phyloP scores from a whole-genome alignment of 495 filamentous ascomycete species.

The Trichocladium antarcticum region DNA sequence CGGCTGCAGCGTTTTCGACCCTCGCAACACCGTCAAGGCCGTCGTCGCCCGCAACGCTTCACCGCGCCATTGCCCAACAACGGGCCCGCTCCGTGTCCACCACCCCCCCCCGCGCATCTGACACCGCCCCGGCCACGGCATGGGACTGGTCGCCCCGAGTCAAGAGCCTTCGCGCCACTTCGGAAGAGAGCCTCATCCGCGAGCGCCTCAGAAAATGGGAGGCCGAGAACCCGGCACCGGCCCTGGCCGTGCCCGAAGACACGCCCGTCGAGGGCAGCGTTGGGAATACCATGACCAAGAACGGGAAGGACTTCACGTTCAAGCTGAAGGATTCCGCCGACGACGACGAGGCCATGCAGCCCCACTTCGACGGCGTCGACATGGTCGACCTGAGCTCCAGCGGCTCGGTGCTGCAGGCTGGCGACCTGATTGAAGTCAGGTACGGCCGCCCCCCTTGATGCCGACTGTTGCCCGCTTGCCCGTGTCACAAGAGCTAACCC shows the following conservation, averaged over 20 bases:
- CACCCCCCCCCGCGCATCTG: not conserved
- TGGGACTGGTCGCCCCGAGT: not conserved
- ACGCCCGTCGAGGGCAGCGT: not conserved
- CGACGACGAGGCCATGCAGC: conserved; percentile 21
- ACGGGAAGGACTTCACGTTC: not conserved
- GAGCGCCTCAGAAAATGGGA: conserved; percentile 47
- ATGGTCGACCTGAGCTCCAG: conserved; percentile 28
- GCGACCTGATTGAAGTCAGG: conserved; percentile 60
- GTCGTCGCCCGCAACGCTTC: not conserved
- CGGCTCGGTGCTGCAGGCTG: conserved; percentile 43
- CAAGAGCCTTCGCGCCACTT: not conserved
- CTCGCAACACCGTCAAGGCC: not conserved
- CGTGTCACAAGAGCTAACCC: not conserved
- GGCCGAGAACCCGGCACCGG: conserved; percentile 29
- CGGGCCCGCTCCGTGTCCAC: not conserved
- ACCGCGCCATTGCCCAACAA: not conserved
- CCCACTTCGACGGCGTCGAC: conserved; percentile 31
- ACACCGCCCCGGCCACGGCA: not conserved
- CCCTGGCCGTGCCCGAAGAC: not conserved
- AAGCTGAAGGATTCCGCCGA: conserved; percentile 20
- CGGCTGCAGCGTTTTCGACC: not conserved
- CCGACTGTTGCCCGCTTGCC: conserved; percentile 12
- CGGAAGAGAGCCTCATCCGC: conserved; percentile 29
- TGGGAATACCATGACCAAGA: not conserved
- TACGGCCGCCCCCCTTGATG: too few species aligned